These are phyloP conservation scores for Zygosaccharomyces gambellarensis DNA, from an alignment of 805 yeast species.

Conservation along the genomic window DNA sequence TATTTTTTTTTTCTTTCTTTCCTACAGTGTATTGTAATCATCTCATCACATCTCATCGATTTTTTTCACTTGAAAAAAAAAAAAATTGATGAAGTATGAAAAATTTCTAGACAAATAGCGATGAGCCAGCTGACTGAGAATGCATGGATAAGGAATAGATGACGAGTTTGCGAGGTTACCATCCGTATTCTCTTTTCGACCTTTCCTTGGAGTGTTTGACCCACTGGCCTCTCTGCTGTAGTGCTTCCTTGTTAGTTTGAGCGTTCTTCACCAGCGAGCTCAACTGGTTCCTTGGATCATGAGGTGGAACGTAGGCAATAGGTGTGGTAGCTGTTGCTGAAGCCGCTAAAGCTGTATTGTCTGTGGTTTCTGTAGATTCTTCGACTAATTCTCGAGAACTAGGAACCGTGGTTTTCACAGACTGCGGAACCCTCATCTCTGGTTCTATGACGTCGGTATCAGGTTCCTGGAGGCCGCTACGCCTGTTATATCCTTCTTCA, in stretches of 20 bases:
- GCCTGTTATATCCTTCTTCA: slow-evolving; percentile 10
- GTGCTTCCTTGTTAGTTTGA: slow-evolving; percentile 15
- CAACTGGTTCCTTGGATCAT: slow-evolving; percentile 21
- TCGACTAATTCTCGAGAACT: not conserved
- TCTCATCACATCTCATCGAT: slow-evolving; percentile 2
- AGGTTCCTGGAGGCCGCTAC: not conserved
- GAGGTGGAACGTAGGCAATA: slow-evolving; percentile 6
- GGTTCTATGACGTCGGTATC: not conserved
- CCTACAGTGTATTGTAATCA: not conserved
- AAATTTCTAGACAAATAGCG: not conserved
- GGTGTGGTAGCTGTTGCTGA: slow-evolving; percentile 1
- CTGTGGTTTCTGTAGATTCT: not conserved
- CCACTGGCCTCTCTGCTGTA: slow-evolving; percentile 14
- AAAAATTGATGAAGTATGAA: not conserved
- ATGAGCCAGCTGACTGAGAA: not conserved
- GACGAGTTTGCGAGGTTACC: slow-evolving; percentile 10
- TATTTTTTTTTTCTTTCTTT: not conserved
- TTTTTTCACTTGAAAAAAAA: not conserved
- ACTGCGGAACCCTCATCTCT: not conserved
- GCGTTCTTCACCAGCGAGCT: slow-evolving; percentile 22
- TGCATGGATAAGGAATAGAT: not conserved
- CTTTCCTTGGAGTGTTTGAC: slow-evolving; percentile 14
- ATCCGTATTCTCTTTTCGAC: slow-evolving; percentile 21
- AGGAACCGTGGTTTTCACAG: not conserved
- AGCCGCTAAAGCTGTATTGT: not conserved